phyloP scores from a whole-genome alignment of 257 asterid species.

The Ballota nigra region DNA sequence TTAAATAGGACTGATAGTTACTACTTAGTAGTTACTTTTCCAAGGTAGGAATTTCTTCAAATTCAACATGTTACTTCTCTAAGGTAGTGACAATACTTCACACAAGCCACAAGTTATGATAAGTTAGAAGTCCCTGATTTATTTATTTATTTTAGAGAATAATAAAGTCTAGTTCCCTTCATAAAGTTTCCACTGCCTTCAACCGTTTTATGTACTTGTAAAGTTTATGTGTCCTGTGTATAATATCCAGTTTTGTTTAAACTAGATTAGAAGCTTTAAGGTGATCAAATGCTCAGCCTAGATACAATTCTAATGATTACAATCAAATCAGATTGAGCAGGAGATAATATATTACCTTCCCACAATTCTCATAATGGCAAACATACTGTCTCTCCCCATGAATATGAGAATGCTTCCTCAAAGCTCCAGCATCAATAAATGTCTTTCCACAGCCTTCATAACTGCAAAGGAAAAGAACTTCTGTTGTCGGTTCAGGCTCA shows the following conservation, averaged over 20 bases:
- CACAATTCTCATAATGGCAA: slow-evolving; percentile 76
- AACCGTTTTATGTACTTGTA: neutral
- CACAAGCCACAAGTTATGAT: neutral
- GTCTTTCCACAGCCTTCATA: slow-evolving; percentile 99
- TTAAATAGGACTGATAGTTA: neutral
- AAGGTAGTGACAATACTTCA: neutral
- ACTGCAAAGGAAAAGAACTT: slow-evolving; percentile 95
- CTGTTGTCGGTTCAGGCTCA: slow-evolving; percentile 96
- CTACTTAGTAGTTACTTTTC: neutral
- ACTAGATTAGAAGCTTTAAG: neutral
- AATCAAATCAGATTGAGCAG: neutral
- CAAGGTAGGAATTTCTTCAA: neutral
- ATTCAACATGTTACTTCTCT: neutral
- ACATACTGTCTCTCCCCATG: slow-evolving; percentile 96
- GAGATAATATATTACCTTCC: slow-evolving; percentile 17
- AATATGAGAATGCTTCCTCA: slow-evolving; percentile 97
- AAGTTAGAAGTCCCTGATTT: neutral
- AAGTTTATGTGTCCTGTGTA: neutral
- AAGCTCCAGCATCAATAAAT: slow-evolving; percentile 91
- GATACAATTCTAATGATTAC: neutral
- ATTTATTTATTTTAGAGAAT: neutral
- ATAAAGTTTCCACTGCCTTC: neutral
- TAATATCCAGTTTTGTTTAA: neutral
- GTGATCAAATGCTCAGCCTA: neutral
- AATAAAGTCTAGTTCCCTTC: neutral